Evolutionary conservation across 2,329 filamentous ascomycete genomes (phyloP).

Genomic region (Aureobasidium pullulans): DNA sequence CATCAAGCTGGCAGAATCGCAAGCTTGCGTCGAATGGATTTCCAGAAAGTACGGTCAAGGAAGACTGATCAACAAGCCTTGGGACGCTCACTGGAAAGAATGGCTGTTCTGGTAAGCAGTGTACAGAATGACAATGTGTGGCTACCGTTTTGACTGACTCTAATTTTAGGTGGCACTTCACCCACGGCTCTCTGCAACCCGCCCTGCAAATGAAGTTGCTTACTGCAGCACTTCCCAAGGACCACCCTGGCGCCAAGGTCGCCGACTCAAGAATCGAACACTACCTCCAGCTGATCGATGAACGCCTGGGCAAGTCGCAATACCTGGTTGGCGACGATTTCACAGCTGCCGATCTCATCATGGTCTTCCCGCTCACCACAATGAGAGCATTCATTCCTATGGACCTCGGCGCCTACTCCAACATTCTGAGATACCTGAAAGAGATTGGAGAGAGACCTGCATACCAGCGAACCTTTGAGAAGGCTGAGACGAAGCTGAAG

Average conservation of each 20-base stretch:
- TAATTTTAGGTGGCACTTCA: slow-evolving; percentile 5
- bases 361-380: slow-evolving; percentile 45
- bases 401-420: slow-evolving; percentile 35
- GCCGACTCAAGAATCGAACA: slow-evolving; percentile 21
- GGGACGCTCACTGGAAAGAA: slow-evolving; percentile 12
- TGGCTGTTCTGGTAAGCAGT: neutral
- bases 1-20: slow-evolving; percentile 40
- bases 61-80: slow-evolving; percentile 31
- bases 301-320: slow-evolving; percentile 31
- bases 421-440: slow-evolving; percentile 41
- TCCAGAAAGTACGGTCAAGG: slow-evolving; percentile 38
- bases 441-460: slow-evolving; percentile 38
- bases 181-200: slow-evolving; percentile 40
- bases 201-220: slow-evolving; percentile 22
- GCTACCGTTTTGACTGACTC: neutral
- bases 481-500: slow-evolving; percentile 43
- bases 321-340: slow-evolving; percentile 47
- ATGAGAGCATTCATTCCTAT: slow-evolving; percentile 38
- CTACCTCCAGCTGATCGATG: slow-evolving; percentile 32
- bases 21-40: slow-evolving; percentile 49
- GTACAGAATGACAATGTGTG: neutral
- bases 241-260: slow-evolving; percentile 19
- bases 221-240: slow-evolving; percentile 9
- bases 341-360: slow-evolving; percentile 50
- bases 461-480: slow-evolving; percentile 43